phyloP scores from a whole-genome alignment of 169 alveolate genomes.

The Plasmodium vivax region DNA sequence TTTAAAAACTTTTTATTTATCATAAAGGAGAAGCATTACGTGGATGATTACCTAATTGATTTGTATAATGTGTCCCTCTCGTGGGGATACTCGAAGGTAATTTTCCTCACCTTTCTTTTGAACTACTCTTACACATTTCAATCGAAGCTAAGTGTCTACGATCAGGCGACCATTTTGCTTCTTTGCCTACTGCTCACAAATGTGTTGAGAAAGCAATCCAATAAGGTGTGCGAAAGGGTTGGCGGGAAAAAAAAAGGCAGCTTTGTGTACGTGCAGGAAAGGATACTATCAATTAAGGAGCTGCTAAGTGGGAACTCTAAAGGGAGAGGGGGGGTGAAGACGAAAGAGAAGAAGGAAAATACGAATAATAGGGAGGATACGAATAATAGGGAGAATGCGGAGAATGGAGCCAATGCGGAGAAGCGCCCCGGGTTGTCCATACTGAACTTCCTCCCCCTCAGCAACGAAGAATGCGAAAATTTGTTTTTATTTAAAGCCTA shows the following conservation, averaged over 20 bases:
- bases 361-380: no score
- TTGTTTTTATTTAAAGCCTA: slow-evolving; percentile 54
- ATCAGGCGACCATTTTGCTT: slow-evolving; percentile 16
- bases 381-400: no score
- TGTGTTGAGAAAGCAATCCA: slow-evolving; percentile 2
- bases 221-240: background rate
- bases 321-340: background rate
- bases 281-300: background rate
- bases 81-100: slow-evolving; percentile 19
- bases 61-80: slow-evolving; percentile 17
- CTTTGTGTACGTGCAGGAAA: slow-evolving; percentile 13
- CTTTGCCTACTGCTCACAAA: slow-evolving; percentile 25
- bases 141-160: slow-evolving; percentile 23
- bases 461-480: slow-evolving; percentile 27
- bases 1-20: slow-evolving; percentile 33
- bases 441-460: slow-evolving; percentile 28
- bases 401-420: background rate
- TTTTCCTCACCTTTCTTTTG: slow-evolving; percentile 45
- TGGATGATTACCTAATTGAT: slow-evolving; percentile 16
- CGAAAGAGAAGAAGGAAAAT: background rate
- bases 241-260: background rate
- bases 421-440: slow-evolving; percentile 25
- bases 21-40: slow-evolving; percentile 14
- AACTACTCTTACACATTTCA: slow-evolving; percentile 42
- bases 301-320: background rate